phyloP scores from a whole-genome alignment of 176 grass and related monocot species.

The Musa schizocarpa region DNA sequence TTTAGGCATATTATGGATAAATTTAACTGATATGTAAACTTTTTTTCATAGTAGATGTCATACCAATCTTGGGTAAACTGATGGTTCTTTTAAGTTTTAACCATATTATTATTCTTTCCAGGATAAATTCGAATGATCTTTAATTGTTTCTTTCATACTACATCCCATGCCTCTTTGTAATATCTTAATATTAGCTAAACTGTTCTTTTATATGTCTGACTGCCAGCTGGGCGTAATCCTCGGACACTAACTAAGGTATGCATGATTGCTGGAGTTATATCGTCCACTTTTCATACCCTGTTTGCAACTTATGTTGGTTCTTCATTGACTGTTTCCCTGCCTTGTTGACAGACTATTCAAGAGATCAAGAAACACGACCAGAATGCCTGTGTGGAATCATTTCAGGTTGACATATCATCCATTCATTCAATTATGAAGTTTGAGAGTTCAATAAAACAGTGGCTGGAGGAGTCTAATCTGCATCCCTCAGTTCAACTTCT shows the following conservation, averaged over 20 bases:
- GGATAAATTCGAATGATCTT: background rate
- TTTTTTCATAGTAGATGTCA: too few species aligned
- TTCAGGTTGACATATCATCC: constrained; percentile 65
- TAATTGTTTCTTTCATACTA: background rate
- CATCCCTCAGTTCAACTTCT: constrained; percentile 72
- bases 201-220: background rate
- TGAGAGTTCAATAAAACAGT: constrained; percentile 39
- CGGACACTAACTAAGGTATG: constrained; percentile 54
- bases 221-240: constrained; percentile 45
- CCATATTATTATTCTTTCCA: background rate
- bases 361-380: constrained; percentile 46
- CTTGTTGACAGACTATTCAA: constrained; percentile 42
- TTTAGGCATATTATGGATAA: background rate
- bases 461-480: constrained; percentile 38
- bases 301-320: background rate
- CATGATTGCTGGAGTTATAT: constrained; percentile 11
- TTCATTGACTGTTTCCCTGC: constrained; percentile 10
- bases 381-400: constrained; percentile 38
- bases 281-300: background rate
- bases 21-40: too few species aligned
- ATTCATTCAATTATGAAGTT: constrained; percentile 74
- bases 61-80: background rate
- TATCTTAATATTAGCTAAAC: constrained; percentile 17
- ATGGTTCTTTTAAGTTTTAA: background rate
- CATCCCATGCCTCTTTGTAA: background rate